These are phyloP conservation scores for Sporormia fimetaria DNA, from an alignment of 495 filamentous ascomycete species.

Conservation along the genomic window DNA sequence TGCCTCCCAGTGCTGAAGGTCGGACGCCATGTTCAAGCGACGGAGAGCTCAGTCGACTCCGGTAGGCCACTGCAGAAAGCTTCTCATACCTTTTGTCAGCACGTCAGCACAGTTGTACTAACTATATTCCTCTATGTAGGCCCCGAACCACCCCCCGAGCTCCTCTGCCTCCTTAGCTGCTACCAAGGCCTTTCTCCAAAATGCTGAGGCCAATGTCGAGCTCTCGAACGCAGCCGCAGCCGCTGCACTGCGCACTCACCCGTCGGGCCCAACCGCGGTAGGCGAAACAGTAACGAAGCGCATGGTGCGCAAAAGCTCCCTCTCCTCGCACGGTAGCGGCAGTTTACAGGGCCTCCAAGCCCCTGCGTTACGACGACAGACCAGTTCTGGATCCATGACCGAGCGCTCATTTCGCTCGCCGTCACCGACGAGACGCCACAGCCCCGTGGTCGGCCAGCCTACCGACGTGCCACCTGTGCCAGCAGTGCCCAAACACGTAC, in stretches of 20 bases:
- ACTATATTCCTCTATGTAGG: conserved; percentile 33
- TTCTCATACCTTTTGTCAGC: not conserved
- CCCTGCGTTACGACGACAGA: conserved; percentile 46
- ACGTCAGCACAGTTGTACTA: not conserved
- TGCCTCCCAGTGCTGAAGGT: not conserved
- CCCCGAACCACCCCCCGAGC: conserved; percentile 51
- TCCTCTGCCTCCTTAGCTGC: conserved; percentile 66
- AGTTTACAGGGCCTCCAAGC: conserved; percentile 33
- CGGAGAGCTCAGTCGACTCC: conserved; percentile 24
- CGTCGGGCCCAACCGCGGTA: conserved; percentile 62
- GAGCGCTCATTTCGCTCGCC: conserved; percentile 70
- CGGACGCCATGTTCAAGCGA: conserved; percentile 29
- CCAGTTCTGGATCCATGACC: conserved; percentile 71
- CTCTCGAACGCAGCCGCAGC: conserved; percentile 78
- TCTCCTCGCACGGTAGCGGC: conserved; percentile 52
- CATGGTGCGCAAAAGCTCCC: conserved; percentile 57
- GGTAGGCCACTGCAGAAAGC: conserved; percentile 7
- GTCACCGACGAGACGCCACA: conserved; percentile 43
- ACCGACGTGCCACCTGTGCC: conserved; percentile 63
- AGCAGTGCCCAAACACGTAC: conserved; percentile 47
- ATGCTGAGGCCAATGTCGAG: conserved; percentile 49
- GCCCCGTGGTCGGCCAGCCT: conserved; percentile 15
- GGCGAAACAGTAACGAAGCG: conserved; percentile 80
- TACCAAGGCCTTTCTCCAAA: conserved; percentile 63
- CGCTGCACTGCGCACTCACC: conserved; percentile 64